Conservation (phyloP, 2,329 filamentous ascomycete species). For the Calonectria honghensis region DNA sequence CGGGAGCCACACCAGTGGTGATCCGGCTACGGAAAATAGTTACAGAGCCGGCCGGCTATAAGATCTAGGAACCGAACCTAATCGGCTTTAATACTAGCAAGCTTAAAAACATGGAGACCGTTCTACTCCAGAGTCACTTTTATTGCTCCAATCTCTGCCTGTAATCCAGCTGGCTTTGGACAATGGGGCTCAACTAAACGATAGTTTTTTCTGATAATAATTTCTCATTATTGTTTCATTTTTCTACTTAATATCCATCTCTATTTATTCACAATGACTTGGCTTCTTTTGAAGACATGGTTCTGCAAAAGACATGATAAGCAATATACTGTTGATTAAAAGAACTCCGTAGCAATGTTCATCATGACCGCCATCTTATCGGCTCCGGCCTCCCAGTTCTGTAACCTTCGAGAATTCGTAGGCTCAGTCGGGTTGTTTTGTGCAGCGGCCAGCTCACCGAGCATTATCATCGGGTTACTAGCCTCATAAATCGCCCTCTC, state of each 20-base stretch:
- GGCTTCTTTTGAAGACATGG: not conserved
- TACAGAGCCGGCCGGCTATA: slow-evolving; percentile 7
- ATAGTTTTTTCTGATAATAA: not conserved
- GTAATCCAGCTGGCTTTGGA: not conserved
- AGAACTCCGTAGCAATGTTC: slow-evolving; percentile 51
- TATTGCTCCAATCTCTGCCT: not conserved
- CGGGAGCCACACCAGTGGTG: not conserved
- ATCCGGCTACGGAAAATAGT: slow-evolving; percentile 12
- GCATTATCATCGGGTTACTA: slow-evolving; percentile 36
- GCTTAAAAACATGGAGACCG: not conserved
- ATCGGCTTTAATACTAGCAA: not conserved
- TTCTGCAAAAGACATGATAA: no score
- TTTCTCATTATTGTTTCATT: not conserved
- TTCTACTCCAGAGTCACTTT: not conserved
- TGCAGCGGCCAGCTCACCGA: slow-evolving; percentile 47
- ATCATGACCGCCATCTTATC: slow-evolving; percentile 53
- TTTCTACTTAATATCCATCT: not conserved
- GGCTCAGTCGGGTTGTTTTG: slow-evolving; percentile 4
- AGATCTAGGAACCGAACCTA: slow-evolving; percentile 5
- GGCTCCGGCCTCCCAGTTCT: slow-evolving; percentile 52
- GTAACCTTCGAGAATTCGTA: slow-evolving; percentile 40
- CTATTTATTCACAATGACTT: not conserved
- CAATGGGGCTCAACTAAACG: not conserved
- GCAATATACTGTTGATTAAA: slow-evolving; percentile 21
- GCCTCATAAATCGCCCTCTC: slow-evolving; percentile 49